phyloP scores from a whole-genome alignment of 108 stramenopile genomes.

The Cyclotella sp. region DNA sequence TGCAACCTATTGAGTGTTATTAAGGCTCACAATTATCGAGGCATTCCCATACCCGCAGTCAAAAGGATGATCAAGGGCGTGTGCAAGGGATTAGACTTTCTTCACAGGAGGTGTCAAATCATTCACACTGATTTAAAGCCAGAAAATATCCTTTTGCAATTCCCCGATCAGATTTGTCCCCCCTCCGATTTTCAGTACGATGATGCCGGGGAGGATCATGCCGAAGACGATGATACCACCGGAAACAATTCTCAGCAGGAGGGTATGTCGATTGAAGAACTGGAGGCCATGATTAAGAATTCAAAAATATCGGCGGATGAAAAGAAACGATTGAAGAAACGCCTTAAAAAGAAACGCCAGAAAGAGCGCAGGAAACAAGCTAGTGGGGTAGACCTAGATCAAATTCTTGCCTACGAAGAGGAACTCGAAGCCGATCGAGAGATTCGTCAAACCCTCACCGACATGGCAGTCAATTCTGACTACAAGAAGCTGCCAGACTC shows the following conservation, averaged over 20 bases:
- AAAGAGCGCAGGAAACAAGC: conserved; percentile 68
- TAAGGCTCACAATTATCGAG: conserved; percentile 92
- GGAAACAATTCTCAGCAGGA: conserved; percentile 22
- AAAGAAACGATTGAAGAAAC: conserved; percentile 67
- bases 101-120: conserved; percentile 94
- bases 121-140: conserved; percentile 99
- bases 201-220: conserved; percentile 37
- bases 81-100: conserved; percentile 93
- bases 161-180: conserved; percentile 55
- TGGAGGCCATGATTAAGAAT: conserved; percentile 63
- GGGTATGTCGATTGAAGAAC: conserved; percentile 64
- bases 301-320: conserved; percentile 63
- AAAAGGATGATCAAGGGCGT: conserved; percentile 91
- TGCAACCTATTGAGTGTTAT: conserved; percentile 97
- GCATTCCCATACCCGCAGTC: conserved; percentile 93
- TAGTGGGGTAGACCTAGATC: conserved; percentile 46
- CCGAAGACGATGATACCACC: conserved; percentile 30
- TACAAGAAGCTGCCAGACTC: background rate
- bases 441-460: conserved; percentile 51
- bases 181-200: conserved; percentile 19
- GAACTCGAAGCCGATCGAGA: conserved; percentile 54
- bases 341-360: conserved; percentile 80
- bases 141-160: conserved; percentile 94
- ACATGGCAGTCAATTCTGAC: conserved; percentile 50
- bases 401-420: conserved; percentile 48